phyloP scores from a whole-genome alignment of 2,329 filamentous ascomycete species.

The Diaporthe longicolla region DNA sequence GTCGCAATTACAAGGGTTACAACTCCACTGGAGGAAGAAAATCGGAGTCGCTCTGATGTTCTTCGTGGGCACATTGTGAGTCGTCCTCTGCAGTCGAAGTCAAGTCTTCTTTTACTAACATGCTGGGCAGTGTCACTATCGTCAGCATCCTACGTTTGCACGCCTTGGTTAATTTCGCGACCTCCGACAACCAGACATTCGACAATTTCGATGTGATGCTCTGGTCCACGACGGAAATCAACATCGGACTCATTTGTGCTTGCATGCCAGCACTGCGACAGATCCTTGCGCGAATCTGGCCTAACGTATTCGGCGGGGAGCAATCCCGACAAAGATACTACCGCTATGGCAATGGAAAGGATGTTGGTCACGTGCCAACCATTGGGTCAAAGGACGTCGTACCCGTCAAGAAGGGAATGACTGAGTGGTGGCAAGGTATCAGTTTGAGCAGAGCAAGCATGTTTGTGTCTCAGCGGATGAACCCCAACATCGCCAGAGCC shows the following conservation, averaged over 20 bases:
- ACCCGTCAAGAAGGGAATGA: constrained; percentile 1
- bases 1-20: constrained; percentile 53
- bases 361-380: neutral
- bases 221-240: constrained; percentile 54
- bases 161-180: constrained; percentile 48
- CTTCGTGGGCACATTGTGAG: constrained; percentile 55
- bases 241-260: constrained; percentile 52
- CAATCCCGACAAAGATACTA: constrained; percentile 18
- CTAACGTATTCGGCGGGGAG: constrained; percentile 20
- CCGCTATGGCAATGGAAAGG: constrained; percentile 13
- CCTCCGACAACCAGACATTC: constrained; percentile 50
- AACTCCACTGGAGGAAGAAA: constrained; percentile 58
- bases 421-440: constrained; percentile 18
- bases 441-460: constrained; percentile 31
- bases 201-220: constrained; percentile 49
- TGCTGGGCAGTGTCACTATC: constrained; percentile 47
- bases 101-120: neutral
- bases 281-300: constrained; percentile 32
- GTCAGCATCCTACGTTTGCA: constrained; percentile 51
- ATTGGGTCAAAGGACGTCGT: constrained; percentile 17
- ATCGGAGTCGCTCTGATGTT: constrained; percentile 60
- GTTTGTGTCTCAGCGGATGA: constrained; percentile 31
- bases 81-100: constrained; percentile 42
- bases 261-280: constrained; percentile 37
- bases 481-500: neutral